Evolutionary conservation across 2,329 filamentous ascomycete genomes (phyloP).

Genomic region (Thyridium curvatum): DNA sequence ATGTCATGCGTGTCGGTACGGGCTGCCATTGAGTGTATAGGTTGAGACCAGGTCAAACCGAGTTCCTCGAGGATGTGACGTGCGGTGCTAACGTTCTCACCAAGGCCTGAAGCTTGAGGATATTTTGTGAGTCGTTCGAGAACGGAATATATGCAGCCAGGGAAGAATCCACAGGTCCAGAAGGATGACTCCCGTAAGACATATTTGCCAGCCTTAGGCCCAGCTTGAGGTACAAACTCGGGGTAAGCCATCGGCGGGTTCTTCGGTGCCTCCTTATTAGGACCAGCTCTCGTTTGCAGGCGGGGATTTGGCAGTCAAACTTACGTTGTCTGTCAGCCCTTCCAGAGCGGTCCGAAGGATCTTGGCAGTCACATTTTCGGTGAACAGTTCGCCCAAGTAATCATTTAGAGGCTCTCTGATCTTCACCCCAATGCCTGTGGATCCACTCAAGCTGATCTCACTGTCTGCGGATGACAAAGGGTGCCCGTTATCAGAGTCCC

Average conservation of each 20-base stretch:
- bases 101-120: constrained; percentile 13
- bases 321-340: constrained; percentile 8
- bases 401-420: background rate
- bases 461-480: too few species aligned
- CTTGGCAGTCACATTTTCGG: constrained; percentile 13
- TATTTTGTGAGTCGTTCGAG: constrained; percentile 24
- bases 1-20: constrained; percentile 47
- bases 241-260: constrained; percentile 13
- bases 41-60: constrained; percentile 24
- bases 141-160: constrained; percentile 25
- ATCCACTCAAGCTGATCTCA: background rate
- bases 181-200: constrained; percentile 12
- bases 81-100: constrained; percentile 5
- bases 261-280: too few species aligned
- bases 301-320: too few species aligned
- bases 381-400: constrained; percentile 9
- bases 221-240: constrained; percentile 14
- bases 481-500: too few species aligned
- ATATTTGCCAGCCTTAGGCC: constrained; percentile 9
- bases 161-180: constrained; percentile 34
- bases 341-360: constrained; percentile 11
- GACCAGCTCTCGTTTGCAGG: too few species aligned
- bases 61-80: constrained; percentile 16
- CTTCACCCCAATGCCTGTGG: too few species aligned
- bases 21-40: constrained; percentile 24